Base-by-base conservation (phyloP, 129 eudicot genomes). In the Lonicera japonica region DNA sequence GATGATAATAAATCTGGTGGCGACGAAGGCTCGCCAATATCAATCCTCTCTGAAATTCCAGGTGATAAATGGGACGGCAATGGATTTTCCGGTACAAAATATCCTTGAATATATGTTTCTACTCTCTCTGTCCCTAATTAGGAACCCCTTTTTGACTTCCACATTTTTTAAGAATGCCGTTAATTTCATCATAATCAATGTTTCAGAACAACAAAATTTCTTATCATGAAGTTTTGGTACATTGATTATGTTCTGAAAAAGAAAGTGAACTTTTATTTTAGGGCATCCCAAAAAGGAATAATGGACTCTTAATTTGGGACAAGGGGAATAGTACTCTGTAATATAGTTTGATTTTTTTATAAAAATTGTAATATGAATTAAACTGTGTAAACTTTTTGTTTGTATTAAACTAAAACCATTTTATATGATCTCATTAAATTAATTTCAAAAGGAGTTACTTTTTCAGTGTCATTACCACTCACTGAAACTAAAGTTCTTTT, bases 1-100 rank as follows among this genome's bases (percentile, higher is more conserved):
- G 63, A 70, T 43, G 53, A 56, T 18, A 63, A 61, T 69, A 38
- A 53, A 6, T 6, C 2, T 29, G 36, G 36, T 55, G 55, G 36
- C 13, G 68, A 64, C 21, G 76, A 73, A 71, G 68, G 56, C 11
- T 81, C 85, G 1, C 79, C 76, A 21, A 66, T 74, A 60, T 62
- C 76, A 20, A 62, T 29, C 53, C 73, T 67, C 14, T 73, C 69
- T 22, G 54, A n/a, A 56, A 23, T 52, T 68, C 70, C 40, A 22
- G 6, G 62, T 56, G 63, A 34, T 22, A 52, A 24, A 3, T 79
- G 61, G 64, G 63, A 73, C 41, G 70, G 58, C 47, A 56, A 56
- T 62, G 53, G 60, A 21, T 11, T 45, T 60, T 65, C 75, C 60
- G 86, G 86, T 76, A 76, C 47, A 38, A 21, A 41, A 39, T 16